Evolutionary conservation across 2,329 filamentous ascomycete genomes (phyloP), one percentile per base, ranked within the genome.

Genomic region (Didymella exigua): DNA sequence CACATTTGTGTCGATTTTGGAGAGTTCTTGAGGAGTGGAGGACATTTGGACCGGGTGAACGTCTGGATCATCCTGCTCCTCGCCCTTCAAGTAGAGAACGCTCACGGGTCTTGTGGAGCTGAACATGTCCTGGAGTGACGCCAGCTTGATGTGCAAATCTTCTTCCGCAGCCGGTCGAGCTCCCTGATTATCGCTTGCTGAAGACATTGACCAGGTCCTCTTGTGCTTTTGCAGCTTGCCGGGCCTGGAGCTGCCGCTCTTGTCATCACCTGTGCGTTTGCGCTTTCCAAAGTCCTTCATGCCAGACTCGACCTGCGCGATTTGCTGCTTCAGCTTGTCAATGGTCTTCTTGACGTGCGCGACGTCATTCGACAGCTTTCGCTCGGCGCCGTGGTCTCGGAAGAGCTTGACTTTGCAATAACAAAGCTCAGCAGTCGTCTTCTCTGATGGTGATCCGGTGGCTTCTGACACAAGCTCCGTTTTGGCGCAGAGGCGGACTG

Each of bases 331-430:
- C 41, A 97, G 79, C 76, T 97, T 98, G 70, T 97, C 93, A 65
- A 98, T 97, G 0, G 89, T 91, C 78, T 97, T 98, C 76, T 96
- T 96, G 61, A 98, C 90, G 68, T 98, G 93, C 0, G 91, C 90
- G 8, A 97, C 85, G 65, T 98, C 93, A 70, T 98, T 98, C 14
- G 93, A 93, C 1, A 98, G 82, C 73, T 98, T 98, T 45, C 93
- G 86, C 75, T 98, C 93, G 0, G 95, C 95, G 21, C 93, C 93
- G 67, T 98, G 95, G 70, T 98, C 93, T 59, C 93, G 86, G 81
- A 98, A 98, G 2, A 98, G 85, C 75, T 98, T 98, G 57, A 97
- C 93, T 76, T 96, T 97, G 82, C 93, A 96, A 75, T 89, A 98
- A 74, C 90, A 93, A 19, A 96, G 87, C 74, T 98, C 93, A 1